Conservation (phyloP, 139 green algal species). For the Cymbomonas tetramitiformis region DNA sequence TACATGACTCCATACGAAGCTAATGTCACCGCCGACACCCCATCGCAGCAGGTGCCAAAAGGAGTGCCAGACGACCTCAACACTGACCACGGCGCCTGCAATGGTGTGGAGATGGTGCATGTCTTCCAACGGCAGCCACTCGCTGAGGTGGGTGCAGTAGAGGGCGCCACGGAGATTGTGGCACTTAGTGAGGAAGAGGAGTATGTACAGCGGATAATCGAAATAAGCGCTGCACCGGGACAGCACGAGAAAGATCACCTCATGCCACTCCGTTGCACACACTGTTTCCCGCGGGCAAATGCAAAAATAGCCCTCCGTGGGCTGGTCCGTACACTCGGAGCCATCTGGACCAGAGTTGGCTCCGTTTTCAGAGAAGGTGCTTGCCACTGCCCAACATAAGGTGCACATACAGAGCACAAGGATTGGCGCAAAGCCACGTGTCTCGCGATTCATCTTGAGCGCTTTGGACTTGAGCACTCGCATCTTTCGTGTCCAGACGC, state of each 20-base stretch:
- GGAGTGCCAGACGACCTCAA: conserved; percentile 6
- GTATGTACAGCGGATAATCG: conserved; percentile 10
- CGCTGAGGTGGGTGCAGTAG: not conserved
- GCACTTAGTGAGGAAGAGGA: conserved; percentile 9
- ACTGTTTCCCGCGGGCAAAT: conserved; percentile 1
- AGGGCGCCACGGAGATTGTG: not conserved
- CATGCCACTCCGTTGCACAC: not conserved
- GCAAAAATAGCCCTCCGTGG: not conserved
- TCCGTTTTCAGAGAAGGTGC: too few relatives aligned
- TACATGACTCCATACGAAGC: not conserved
- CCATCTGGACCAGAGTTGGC: not conserved
- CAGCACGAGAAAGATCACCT: conserved; percentile 1
- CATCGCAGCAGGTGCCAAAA: not conserved
- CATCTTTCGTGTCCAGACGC: too few relatives aligned
- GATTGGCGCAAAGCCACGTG: too few relatives aligned
- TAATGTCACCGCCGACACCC: not conserved
- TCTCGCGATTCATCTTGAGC: too few relatives aligned
- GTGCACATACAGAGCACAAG: too few relatives aligned
- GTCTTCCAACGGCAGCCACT: not conserved
- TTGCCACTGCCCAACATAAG: too few relatives aligned
- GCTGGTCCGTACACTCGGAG: not conserved
- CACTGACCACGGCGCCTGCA: conserved; percentile 3
- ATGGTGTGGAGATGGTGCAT: conserved; percentile 6
- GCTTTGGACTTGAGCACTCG: too few relatives aligned
- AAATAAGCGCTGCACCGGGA: conserved; percentile 2